Conservation (phyloP, 129 eudicot genomes). For the Flaveria linearis region DNA sequence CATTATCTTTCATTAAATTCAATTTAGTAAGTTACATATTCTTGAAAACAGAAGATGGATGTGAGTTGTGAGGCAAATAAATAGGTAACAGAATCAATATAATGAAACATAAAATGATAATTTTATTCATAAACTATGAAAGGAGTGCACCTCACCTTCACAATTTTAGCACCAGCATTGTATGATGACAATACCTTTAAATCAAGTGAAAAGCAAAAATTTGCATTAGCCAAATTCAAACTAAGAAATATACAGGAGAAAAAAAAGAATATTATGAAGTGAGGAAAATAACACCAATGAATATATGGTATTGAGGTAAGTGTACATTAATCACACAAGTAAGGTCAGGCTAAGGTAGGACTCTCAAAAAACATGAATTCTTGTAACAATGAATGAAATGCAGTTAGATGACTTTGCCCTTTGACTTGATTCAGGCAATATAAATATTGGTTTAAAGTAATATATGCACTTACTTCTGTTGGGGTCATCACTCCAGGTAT, state of each 20-base stretch:
- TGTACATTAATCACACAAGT: too few relatives aligned
- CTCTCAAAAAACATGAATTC: too few relatives aligned
- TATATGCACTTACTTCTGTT: conserved; percentile 54
- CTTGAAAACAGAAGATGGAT: conserved; percentile 2
- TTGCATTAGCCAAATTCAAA: conserved; percentile 19
- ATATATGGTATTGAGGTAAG: too few relatives aligned
- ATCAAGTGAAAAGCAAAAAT: background rate
- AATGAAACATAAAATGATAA: background rate
- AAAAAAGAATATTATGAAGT: background rate
- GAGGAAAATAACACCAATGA: background rate
- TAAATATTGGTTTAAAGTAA: too few relatives aligned
- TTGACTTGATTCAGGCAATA: too few relatives aligned
- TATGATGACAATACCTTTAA: conserved; percentile 67
- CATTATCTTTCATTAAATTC: background rate
- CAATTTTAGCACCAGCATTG: conserved; percentile 77
- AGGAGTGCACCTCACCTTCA: conserved; percentile 54
- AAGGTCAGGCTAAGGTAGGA: too few relatives aligned
- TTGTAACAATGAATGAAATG: too few relatives aligned
- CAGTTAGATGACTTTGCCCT: too few relatives aligned
- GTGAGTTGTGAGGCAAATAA: background rate
- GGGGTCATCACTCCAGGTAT: conserved; percentile 97
- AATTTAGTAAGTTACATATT: background rate
- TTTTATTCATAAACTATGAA: background rate
- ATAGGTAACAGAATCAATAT: background rate
- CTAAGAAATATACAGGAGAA: background rate